Evolutionary conservation across 441 rosid species (phyloP).

Genomic region (Gossypium schwendimanii): DNA sequence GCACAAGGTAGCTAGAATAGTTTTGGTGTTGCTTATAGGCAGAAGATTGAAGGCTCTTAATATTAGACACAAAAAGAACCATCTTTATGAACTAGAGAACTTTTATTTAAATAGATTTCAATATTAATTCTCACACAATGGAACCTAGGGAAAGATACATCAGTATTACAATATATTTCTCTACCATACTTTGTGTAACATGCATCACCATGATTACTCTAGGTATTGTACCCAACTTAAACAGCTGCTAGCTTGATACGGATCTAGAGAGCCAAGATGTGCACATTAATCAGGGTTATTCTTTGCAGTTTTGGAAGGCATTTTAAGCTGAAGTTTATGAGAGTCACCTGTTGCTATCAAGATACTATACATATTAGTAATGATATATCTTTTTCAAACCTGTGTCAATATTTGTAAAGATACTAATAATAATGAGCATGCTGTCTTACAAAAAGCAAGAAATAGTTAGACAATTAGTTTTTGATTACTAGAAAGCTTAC

Average conservation of each 20-base stretch:
- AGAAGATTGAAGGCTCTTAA: not conserved
- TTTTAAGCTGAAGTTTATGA: not conserved
- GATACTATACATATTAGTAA: not conserved
- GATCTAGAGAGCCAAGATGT: not conserved
- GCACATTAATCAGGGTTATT: not conserved
- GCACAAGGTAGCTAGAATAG: conserved; percentile 36
- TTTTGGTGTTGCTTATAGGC: not conserved
- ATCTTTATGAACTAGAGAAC: not conserved
- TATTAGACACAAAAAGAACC: not conserved
- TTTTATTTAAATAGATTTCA: not conserved
- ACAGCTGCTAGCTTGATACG: not conserved
- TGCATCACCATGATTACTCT: not conserved
- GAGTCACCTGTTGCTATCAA: not conserved
- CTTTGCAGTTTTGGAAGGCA: conserved; percentile 1
- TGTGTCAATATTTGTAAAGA: not conserved
- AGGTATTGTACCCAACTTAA: not conserved
- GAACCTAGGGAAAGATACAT: conserved; percentile 3
- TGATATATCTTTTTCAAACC: not conserved
- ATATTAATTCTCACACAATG: not conserved
- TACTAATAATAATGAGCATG: not conserved
- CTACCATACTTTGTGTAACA: not conserved
- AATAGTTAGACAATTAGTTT: not conserved
- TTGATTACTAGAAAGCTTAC: not conserved
- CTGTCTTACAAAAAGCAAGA: not conserved
- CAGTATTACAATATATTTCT: not conserved